Base-by-base conservation (phyloP, 768 basidiomycete genomes). In the Hydnomerulius pinastri region DNA sequence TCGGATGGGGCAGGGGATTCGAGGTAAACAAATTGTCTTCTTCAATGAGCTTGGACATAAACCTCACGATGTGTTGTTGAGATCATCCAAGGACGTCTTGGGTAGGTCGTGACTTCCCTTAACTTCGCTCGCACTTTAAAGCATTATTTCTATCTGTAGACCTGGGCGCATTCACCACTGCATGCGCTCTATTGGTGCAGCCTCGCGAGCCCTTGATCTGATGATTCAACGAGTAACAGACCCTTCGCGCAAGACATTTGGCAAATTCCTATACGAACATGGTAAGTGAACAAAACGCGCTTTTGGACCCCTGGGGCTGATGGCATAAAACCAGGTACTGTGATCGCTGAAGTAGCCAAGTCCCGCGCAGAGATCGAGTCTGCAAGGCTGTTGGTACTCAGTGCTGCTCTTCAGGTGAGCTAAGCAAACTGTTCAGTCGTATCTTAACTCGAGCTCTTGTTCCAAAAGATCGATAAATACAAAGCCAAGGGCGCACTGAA, bases 131-230 rank as follows among this genome's bases (percentile, higher is more conserved):
- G 13, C 23, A 17, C 21, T 43, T 50, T 20, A 43, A 2, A 55
- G 56, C 33, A 40, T 37, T 20, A 6, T 30, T 39, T 27, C 33
- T 42, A 40, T 58, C 33, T n/a, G 30, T 18, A 92, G 92, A 35
- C 94, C 94, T 43, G 94, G 94, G n/a, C 87, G 94, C 48, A 90
- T 96, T 60, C 94, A 96, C 62, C 92, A 95, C 65, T 97, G 96
- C 76, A 99, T 99, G 97, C 85, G 97, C 32, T 90, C 92, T 7
- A 91, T 99, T 50, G 97, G 97, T 18, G 80, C 80, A 18, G 97
- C 97, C 1, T 83, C 87, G 53, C 77, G 81, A 20, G 88, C 96
- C 3, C 73, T 98, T 49, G 92, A 97, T 62, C 71, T 90, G 43
- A 85, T 98, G 83, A 78, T 99, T 38, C 81, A 86, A 59, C 83